These are phyloP conservation scores for Geosmithia putterillii DNA, from an alignment of 2,329 filamentous ascomycete genomes.

Conservation along the genomic window DNA sequence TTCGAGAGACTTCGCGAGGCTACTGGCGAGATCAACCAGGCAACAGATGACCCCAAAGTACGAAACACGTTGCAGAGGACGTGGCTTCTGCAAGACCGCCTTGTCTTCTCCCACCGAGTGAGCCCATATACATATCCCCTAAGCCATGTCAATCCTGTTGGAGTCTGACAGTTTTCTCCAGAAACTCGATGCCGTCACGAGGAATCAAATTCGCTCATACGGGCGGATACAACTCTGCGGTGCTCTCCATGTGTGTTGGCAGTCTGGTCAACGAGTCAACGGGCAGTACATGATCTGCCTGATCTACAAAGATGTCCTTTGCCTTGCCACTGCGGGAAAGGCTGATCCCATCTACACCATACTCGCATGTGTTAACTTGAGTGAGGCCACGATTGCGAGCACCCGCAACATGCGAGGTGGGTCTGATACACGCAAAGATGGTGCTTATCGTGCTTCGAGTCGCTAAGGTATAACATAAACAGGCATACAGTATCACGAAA, in stretches of 20 bases:
- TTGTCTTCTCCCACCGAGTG: conserved; percentile 64
- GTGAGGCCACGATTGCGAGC: conserved; percentile 54
- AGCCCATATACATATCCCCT: conserved; percentile 7
- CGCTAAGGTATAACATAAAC: conserved; percentile 7
- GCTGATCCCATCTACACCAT: conserved; percentile 59
- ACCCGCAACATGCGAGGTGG: conserved; percentile 64
- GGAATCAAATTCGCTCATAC: conserved; percentile 61
- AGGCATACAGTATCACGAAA: conserved; percentile 82
- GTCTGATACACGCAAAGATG: conserved; percentile 4
- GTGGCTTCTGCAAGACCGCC: conserved; percentile 71
- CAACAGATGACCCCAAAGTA: conserved; percentile 63
- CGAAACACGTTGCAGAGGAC: conserved; percentile 66
- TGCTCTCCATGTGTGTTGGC: conserved; percentile 72
- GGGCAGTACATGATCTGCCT: conserved; percentile 79
- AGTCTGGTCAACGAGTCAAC: conserved; percentile 51
- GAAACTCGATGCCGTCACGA: conserved; percentile 39
- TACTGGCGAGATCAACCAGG: conserved; percentile 69
- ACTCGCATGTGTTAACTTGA: conserved; percentile 60
- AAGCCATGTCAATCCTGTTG: not conserved
- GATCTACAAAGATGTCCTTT: conserved; percentile 69
- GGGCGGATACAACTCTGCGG: conserved; percentile 76
- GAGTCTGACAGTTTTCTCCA: conserved; percentile 9
- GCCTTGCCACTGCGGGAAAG: conserved; percentile 58
- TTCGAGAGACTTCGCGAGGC: conserved; percentile 61
- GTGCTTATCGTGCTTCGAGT: not conserved